Base-by-base conservation (phyloP, 306 rosid genomes). In the Quillaja saponaria region DNA sequence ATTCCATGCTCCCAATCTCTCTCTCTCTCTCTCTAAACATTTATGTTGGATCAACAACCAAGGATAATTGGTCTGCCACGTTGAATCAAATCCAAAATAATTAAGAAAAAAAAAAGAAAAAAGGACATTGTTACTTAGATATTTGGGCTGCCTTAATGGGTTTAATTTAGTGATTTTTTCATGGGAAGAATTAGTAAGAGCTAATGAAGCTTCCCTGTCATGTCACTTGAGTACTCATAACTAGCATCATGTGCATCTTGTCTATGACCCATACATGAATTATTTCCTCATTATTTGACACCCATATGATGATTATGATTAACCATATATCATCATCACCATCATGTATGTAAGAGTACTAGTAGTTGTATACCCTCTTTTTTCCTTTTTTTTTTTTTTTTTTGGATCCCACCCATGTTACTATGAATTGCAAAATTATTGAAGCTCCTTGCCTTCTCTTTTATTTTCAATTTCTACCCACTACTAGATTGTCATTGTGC, bases 21-120 rank as follows among this genome's bases (percentile, higher is more conserved):
- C 46, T 40, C 46, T 64, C 56, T 69, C 65, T 60, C 18, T 58
- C 42, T 57, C 48, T n/a, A 15, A 47, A 75, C 70, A 88, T 83
- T 85, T 81, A 85, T 76, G 84, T 73, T 68, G 81, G 44, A 72
- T 81, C 96, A 83, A 79, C 85, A 10, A 75, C 87, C 90, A 28
- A 78, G 4, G 84, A 82, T 67, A 76, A 67, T 51, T 81, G 82
- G 96, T 85, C 92, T 82, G 90, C 92, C 92, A 85, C n/a, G n/a
- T 83, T 79, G 68, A 69, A 48, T 48, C 61, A 64, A 70, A 39
- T 48, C 51, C 55, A 61, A 2, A 25, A 54, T 34, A 49, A 47
- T 38, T 50, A 57, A 66, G 61, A 34, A 42, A 56, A 58, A 10
- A 31, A 42, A 39, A 57, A 66, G 37, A 59, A 34, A 59, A 34